phyloP scores from a whole-genome alignment of 805 yeast genomes.

The Yamadazyma endophytica region DNA sequence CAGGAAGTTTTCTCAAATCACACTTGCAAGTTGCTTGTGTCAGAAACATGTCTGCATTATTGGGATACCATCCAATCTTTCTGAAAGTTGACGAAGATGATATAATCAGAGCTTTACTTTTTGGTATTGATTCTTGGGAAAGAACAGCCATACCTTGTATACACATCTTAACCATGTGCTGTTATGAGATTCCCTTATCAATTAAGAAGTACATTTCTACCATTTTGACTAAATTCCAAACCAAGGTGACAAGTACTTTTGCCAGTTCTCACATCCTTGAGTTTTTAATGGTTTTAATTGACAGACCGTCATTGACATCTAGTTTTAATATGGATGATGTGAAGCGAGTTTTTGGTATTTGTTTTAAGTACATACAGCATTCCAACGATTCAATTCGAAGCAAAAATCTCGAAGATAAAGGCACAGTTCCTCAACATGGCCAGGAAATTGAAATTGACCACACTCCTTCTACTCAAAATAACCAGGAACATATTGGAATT shows the following conservation, averaged over 20 bases:
- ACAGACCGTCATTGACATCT: conserved; percentile 62
- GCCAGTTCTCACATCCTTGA: conserved; percentile 75
- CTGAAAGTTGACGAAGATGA: conserved; percentile 59
- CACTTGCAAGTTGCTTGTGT: conserved; percentile 66
- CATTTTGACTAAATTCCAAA: conserved; percentile 71
- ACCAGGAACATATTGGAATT: conserved; percentile 42
- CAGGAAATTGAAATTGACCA: conserved; percentile 50
- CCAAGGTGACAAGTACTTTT: conserved; percentile 64
- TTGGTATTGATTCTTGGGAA: conserved; percentile 71
- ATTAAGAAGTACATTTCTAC: conserved; percentile 64
- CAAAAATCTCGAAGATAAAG: conserved; percentile 14
- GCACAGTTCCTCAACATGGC: conserved; percentile 29
- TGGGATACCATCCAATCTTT: conserved; percentile 56
- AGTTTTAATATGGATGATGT: conserved; percentile 75
- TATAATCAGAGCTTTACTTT: conserved; percentile 54
- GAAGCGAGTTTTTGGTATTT: conserved; percentile 77
- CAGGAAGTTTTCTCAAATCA: conserved; percentile 44
- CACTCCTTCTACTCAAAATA: conserved; percentile 48
- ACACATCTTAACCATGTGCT: conserved; percentile 69
- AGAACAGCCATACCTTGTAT: conserved; percentile 74
- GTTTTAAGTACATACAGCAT: conserved; percentile 73
- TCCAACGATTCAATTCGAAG: conserved; percentile 46
- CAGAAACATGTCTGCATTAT: conserved; percentile 56
- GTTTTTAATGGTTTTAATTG: conserved; percentile 61
- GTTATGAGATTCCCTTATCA: conserved; percentile 75